Evolutionary conservation across 2,329 filamentous ascomycete genomes (phyloP).

Genomic region (Pseudopyrenochaeta lycopersici): DNA sequence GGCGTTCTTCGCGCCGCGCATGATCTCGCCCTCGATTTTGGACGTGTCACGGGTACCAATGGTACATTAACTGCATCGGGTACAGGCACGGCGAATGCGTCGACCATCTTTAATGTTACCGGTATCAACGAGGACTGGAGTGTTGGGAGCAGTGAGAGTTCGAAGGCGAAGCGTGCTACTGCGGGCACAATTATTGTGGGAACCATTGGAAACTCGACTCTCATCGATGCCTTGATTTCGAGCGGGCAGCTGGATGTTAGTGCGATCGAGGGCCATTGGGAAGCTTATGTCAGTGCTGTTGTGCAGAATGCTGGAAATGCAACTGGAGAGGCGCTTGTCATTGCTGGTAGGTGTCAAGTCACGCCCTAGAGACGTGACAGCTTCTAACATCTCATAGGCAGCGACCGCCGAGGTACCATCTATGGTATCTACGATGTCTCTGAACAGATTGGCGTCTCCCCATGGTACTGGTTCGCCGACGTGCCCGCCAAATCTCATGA

Average conservation of each 20-base stretch:
- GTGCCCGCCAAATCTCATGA: constrained; percentile 62
- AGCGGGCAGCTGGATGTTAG: constrained; percentile 66
- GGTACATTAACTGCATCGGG: constrained; percentile 64
- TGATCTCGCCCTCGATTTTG: constrained; percentile 74
- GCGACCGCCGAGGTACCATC: constrained; percentile 72
- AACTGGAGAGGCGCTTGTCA: constrained; percentile 68
- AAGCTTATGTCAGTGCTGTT: constrained; percentile 70
- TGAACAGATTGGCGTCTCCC: constrained; percentile 77
- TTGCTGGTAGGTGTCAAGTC: constrained; percentile 59
- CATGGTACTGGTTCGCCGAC: constrained; percentile 75
- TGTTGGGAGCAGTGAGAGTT: constrained; percentile 21
- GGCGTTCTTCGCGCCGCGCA: constrained; percentile 73
- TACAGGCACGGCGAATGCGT: constrained; percentile 57
- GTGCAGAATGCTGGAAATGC: constrained; percentile 66
- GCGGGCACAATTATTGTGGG: constrained; percentile 70
- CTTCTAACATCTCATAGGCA: constrained; percentile 45
- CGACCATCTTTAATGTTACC: constrained; percentile 54
- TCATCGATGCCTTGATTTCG: constrained; percentile 67
- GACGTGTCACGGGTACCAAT: constrained; percentile 73
- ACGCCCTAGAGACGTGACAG: not conserved
- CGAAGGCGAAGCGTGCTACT: constrained; percentile 8
- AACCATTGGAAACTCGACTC: constrained; percentile 70
- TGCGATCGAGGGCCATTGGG: constrained; percentile 71
- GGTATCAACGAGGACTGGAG: constrained; percentile 48
- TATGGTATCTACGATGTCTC: constrained; percentile 76